These are phyloP conservation scores for Xylaria cubensis DNA, from an alignment of 495 filamentous ascomycete species.

Conservation along the genomic window DNA sequence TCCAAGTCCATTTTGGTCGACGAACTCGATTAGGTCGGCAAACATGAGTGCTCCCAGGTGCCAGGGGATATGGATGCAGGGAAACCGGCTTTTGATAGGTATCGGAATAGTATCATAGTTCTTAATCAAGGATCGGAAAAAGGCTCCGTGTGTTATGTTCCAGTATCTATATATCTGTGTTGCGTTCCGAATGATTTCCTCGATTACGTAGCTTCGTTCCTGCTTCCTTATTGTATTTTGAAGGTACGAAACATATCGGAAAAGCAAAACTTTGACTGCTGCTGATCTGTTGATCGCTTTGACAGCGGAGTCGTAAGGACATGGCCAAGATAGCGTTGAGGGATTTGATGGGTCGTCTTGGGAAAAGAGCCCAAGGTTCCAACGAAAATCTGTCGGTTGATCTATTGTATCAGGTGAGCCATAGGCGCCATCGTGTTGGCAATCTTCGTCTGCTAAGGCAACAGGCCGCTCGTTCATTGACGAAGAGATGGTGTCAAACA, in stretches of 20 bases:
- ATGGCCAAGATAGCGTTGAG: slow-evolving; percentile 47
- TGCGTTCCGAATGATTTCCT: slow-evolving; percentile 46
- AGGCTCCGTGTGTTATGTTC: slow-evolving; percentile 48
- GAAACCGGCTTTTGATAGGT: slow-evolving; percentile 58
- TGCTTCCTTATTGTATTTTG: slow-evolving; percentile 49
- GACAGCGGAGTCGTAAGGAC: slow-evolving; percentile 50
- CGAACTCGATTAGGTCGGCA: slow-evolving; percentile 51
- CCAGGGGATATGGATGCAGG: slow-evolving; percentile 56
- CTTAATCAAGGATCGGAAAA: slow-evolving; percentile 52
- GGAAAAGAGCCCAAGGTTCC: slow-evolving; percentile 41
- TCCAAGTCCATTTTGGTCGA: slow-evolving; percentile 26
- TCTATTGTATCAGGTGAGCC: slow-evolving; percentile 41
- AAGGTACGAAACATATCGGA: slow-evolving; percentile 52
- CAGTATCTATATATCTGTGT: slow-evolving; percentile 53
- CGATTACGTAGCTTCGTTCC: slow-evolving; percentile 36
- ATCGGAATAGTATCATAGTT: slow-evolving; percentile 49
- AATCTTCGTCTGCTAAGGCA: slow-evolving; percentile 56
- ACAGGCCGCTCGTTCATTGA: slow-evolving; percentile 55
- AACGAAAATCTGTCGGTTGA: not conserved
- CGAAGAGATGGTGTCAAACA: slow-evolving; percentile 57
- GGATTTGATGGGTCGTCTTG: slow-evolving; percentile 29
- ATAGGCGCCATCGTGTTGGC: slow-evolving; percentile 33
- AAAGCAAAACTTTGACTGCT: slow-evolving; percentile 57
- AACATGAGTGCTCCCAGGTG: slow-evolving; percentile 54
- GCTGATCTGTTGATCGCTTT: slow-evolving; percentile 50